Conservation (phyloP, 768 basidiomycete genomes). For the Pleurotus sapidus region DNA sequence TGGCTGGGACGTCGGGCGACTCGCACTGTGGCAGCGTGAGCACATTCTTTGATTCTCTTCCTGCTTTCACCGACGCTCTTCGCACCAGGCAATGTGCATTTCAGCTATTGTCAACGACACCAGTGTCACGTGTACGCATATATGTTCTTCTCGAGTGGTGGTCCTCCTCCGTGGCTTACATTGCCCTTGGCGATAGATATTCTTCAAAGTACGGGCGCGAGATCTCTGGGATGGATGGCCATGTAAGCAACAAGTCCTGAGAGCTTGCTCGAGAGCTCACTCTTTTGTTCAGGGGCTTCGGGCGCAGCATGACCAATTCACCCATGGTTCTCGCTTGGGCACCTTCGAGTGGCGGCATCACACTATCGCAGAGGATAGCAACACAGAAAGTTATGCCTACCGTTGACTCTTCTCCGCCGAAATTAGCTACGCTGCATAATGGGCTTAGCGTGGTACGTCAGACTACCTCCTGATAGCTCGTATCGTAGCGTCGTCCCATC, state of each 20-base stretch:
- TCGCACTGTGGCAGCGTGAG: slow-evolving; percentile 22
- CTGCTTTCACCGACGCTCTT: no score
- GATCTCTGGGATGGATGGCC: slow-evolving; percentile 55
- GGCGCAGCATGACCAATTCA: slow-evolving; percentile 46
- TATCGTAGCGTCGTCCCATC: not conserved
- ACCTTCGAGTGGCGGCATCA: slow-evolving; percentile 57
- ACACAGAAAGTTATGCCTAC: slow-evolving; percentile 52
- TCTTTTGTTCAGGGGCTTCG: slow-evolving; percentile 51
- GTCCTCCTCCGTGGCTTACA: not conserved
- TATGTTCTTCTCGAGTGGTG: slow-evolving; percentile 6
- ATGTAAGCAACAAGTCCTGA: slow-evolving; percentile 35
- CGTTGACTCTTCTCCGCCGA: slow-evolving; percentile 48
- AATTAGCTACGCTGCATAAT: slow-evolving; percentile 40
- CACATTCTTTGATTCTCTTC: not conserved
- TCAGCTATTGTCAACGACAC: slow-evolving; percentile 43
- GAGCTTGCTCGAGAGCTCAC: not conserved
- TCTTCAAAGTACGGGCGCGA: slow-evolving; percentile 39
- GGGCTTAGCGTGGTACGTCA: slow-evolving; percentile 35
- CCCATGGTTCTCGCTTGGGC: slow-evolving; percentile 79
- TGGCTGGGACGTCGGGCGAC: slow-evolving; percentile 21
- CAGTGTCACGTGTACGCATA: slow-evolving; percentile 34
- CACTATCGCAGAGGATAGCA: slow-evolving; percentile 64
- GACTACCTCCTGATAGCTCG: not conserved
- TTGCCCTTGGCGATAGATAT: slow-evolving; percentile 32
- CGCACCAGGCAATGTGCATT: slow-evolving; percentile 42